phyloP scores from a whole-genome alignment of 805 yeast genomes.

The Candida pini region DNA sequence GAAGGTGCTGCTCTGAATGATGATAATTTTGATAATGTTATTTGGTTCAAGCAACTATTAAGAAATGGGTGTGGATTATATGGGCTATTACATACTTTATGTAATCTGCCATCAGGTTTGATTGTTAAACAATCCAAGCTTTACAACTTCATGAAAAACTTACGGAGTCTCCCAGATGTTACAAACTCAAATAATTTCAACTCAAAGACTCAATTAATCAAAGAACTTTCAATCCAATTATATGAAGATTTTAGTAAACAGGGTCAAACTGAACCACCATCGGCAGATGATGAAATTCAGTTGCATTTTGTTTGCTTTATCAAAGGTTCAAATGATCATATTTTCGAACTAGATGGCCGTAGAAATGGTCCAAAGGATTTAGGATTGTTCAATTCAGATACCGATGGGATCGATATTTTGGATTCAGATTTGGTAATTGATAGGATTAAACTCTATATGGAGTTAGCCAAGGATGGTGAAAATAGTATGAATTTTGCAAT shows the following conservation, averaged over 20 bases:
- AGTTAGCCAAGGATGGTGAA: slow-evolving; percentile 53
- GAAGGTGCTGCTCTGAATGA: slow-evolving; percentile 16
- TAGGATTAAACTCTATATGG: slow-evolving; percentile 64
- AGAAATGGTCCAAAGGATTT: slow-evolving; percentile 68
- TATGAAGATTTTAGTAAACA: slow-evolving; percentile 40
- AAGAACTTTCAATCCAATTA: slow-evolving; percentile 22
- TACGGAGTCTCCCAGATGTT: slow-evolving; percentile 7
- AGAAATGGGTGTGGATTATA: slow-evolving; percentile 90
- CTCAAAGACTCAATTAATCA: slow-evolving; percentile 24
- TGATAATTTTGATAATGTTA: slow-evolving; percentile 31
- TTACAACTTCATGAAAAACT: slow-evolving; percentile 14
- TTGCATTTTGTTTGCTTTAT: slow-evolving; percentile 77
- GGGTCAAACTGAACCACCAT: slow-evolving; percentile 68
- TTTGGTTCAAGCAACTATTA: slow-evolving; percentile 85
- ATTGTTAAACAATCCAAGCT: slow-evolving; percentile 33
- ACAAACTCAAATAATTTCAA: slow-evolving; percentile 16
- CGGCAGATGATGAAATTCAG: slow-evolving; percentile 46
- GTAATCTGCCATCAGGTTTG: slow-evolving; percentile 42
- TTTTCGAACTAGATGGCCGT: slow-evolving; percentile 89
- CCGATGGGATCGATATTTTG: slow-evolving; percentile 41
- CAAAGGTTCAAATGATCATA: slow-evolving; percentile 44
- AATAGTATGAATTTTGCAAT: slow-evolving; percentile 65
- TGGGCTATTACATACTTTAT: slow-evolving; percentile 65
- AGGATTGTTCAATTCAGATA: slow-evolving; percentile 29
- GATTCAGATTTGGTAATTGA: slow-evolving; percentile 42